A percentile compares a stretch with the other conserved stretches of the same genome.
Conservation (phyloP, 140 eudicot species). For the Senecio squalidus region DNA sequence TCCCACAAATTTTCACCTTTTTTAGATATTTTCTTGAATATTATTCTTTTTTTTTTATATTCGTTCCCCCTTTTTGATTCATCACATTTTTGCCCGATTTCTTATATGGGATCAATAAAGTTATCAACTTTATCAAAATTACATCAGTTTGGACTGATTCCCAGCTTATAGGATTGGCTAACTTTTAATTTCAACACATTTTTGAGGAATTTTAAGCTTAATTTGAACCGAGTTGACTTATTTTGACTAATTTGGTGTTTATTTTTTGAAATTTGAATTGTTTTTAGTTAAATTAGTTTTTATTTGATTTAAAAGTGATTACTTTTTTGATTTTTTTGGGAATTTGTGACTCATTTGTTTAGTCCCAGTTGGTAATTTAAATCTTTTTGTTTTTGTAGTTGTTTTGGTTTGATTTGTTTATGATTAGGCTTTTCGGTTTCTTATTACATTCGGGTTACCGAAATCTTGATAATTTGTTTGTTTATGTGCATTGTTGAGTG, state of each 20-base stretch:
- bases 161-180: conserved; percentile 16
- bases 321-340: neutral
- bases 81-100: conserved; percentile 1
- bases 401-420: conserved; percentile 2
- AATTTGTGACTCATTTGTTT: neutral
- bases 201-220: neutral
- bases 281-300: neutral
- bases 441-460: conserved; percentile 2
- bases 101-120: neutral
- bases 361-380: neutral
- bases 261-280: neutral
- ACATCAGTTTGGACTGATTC: conserved; percentile 6
- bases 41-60: too few relatives aligned
- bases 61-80: neutral
- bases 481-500: neutral
- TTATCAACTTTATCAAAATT: conserved; percentile 1
- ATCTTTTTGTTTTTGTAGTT: neutral
- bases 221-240: conserved; percentile 12
- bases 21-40: too few relatives aligned
- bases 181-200: neutral
- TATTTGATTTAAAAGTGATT: neutral
- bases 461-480: neutral
- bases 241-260: conserved; percentile 7
- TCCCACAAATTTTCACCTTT: too few relatives aligned
- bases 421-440: conserved; percentile 11